Evolutionary conservation across 495 filamentous ascomycete genomes (phyloP), one percentile per base, ranked within the genome.

Genomic region (Rostrohypoxylon terebratum): DNA sequence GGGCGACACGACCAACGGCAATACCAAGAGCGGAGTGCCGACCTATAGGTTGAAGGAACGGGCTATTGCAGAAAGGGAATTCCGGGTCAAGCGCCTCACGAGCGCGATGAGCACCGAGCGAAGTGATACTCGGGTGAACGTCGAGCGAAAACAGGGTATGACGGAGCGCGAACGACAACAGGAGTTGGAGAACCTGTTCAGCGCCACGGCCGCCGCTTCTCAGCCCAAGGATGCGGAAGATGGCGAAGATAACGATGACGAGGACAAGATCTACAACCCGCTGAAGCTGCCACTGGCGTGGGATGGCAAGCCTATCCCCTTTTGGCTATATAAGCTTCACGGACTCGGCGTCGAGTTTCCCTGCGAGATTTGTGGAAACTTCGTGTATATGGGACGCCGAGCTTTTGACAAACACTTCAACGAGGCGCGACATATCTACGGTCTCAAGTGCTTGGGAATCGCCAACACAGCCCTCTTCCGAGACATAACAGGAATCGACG

Each of bases 361-460:
- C 3, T 99, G 96, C 82, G 95, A 98, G 76, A 92, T 99, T 45
- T 99, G 96, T 78, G 96, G 96, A 54, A 98, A 98, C 80, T 97
- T 92, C 77, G 94, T 98, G 54, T 99, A 99, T 82, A 97, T 96
- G 89, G 96, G 96, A 16, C 88, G 96, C 45, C 88, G 96, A 18
- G 95, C 94, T 1, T 99, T 97, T 66, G 96, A 99, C 76, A 99
- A 98, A 84, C 96, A 99, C 76, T 99, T 99, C 82, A 94, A 93
- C 66, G 96, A 98, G 78, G 90, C 93, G 10, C 83, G 92, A 59
- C 96, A 99, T 77, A 92, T 97, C 38, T 93, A 96, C 72, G 96
- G 96, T 3, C 80, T 99, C 69, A 96, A 96, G 77, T 97, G 94
- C 74, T 81, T 99, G 51, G 96, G 96, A 1, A 94, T 99, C 73